Evolutionary conservation across 225 moss, liverwort and hornwort genomes (phyloP), one percentile per base, ranked within the genome.

Genomic region (Bryum argenteum): DNA sequence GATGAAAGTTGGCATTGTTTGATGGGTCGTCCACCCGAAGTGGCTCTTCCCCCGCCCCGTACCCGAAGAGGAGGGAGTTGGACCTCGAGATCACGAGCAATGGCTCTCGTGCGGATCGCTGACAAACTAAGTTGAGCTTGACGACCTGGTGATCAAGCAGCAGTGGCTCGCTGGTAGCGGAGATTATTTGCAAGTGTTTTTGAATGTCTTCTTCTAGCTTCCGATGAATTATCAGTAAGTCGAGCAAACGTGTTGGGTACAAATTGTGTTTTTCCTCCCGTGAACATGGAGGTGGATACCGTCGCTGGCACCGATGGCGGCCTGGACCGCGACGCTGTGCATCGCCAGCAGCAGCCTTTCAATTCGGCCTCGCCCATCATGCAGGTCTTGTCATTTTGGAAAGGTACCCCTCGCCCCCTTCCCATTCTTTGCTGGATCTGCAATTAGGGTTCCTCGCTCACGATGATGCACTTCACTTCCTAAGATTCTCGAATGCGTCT

Each of bases 301-400:
- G 45, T 50, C 37, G 67, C 26, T 53, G 66, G 60, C 48, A 54
- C 45, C 63, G 77, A 77, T 77, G 70, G 62, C 24, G 71, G 22
- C 17, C 21, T 47, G 64, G 93, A 86, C 70, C 80, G 75, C 10
- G 91, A 93, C 67, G 15, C 72, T 48, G 14, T 54, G 20, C 81
- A 83, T 18, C 66, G 79, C 17, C 76, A 57, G 58, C 70, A 75
- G 39, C 66, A 65, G 74, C 55, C 67, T 21, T 89, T 90, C 77
- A 89, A 77, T 73, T 87, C 91, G 14, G 77, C 87, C 2, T 91
- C 91, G 26, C 84, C 89, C 61, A 86, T 91, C 44, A 80, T 85
- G 74, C 81, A 87, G 58, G 90, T 94, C 26, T 54, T 88, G 63
- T 88, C 82, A 54, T 91, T 90, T 40, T 94, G 91, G 94, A 90